Conservation (phyloP, 306 rosid genomes). For the Rubus parviflorus region DNA sequence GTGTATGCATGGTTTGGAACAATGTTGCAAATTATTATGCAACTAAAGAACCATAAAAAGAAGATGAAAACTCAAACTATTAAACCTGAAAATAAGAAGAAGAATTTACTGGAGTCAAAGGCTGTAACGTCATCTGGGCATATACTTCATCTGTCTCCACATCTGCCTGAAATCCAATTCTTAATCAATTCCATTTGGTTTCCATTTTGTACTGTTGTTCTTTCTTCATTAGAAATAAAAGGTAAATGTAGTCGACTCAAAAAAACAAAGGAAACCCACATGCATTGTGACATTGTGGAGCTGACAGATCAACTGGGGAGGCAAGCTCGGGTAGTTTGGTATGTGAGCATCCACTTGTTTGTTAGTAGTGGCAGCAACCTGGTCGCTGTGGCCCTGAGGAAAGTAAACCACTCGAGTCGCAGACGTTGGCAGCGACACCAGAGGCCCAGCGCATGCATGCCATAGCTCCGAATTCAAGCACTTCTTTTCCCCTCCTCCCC, state of each 20-base stretch:
- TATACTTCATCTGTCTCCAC: conserved; percentile 92
- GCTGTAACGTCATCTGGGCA: conserved; percentile 94
- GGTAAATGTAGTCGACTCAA: background rate
- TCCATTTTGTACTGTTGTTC: background rate
- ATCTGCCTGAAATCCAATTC: conserved; percentile 74
- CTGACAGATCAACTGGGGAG: conserved; percentile 80
- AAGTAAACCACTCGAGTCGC: conserved; percentile 85
- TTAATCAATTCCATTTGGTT: conserved; percentile 3
- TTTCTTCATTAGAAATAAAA: background rate
- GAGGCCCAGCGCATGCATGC: conserved; percentile 97
- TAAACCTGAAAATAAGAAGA: conserved; percentile 4
- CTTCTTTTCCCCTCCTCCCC: conserved; percentile 60
- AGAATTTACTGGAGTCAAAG: conserved; percentile 63
- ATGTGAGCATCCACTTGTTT: conserved; percentile 79
- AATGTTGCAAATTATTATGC: background rate
- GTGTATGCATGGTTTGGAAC: background rate
- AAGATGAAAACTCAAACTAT: background rate
- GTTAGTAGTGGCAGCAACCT: conserved; percentile 85
- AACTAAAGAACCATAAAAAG: background rate
- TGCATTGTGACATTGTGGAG: conserved; percentile 87
- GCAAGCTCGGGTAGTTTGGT: conserved; percentile 80
- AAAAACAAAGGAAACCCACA: conserved; percentile 45
- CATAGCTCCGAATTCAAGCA: conserved; percentile 92
- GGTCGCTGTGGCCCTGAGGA: conserved; percentile 96
- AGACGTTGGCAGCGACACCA: conserved; percentile 72